Evolutionary conservation across 2,329 filamentous ascomycete genomes (phyloP), one percentile per base, ranked within the genome.

Genomic region (Alternaria incomplexa): DNA sequence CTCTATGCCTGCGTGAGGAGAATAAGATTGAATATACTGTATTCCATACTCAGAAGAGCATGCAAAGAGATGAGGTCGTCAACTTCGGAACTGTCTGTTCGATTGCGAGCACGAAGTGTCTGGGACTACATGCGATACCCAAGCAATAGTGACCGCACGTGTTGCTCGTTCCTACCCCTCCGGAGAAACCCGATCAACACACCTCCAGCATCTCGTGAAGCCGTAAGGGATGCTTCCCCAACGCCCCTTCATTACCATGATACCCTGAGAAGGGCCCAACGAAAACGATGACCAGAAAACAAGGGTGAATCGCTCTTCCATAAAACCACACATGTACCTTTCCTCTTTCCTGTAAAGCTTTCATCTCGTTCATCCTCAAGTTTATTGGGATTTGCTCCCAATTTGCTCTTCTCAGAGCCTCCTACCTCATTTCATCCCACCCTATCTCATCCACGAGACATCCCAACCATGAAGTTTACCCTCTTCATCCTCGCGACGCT

Each of bases 401-500:
- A 13, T 20, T 15, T 17, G 20, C 22, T 45, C 32, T n/a, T 36
- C 15, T 47, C 11, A 40, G 36, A n/a, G 36, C 8, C 15, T 40
- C 36, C 36, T 17, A 10, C 4, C 36, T 40, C n/a, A 46, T 15
- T 9, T 6, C 46, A 30, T 17, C 17, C 28, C 23, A n/a, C 15
- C 6, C 25, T 26, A 51, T 13, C 47, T 9, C 47, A 22, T 22
- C 47, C 26, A 32, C 47, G 7, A 36, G 7, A 12, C 26, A 36
- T 7, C 2, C 17, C 10, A 40, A 58, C 17, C n/a, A 65, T 63
- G 58, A 51, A 40, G n/a, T n/a, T 48, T 15, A 44, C 57, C 13
- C 6, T 12, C 22, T 3, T 53, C 20, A 8, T 32, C 44, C 9
- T 52, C 15, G n/a, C 36, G 15, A 40, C n/a, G n/a, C 3, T 25